Percentiles rank a stretch among this genome's conserved stretches.
Conservation (phyloP, 2,329 filamentous ascomycete genomes). For the Pseudogymnoascus sp. region DNA sequence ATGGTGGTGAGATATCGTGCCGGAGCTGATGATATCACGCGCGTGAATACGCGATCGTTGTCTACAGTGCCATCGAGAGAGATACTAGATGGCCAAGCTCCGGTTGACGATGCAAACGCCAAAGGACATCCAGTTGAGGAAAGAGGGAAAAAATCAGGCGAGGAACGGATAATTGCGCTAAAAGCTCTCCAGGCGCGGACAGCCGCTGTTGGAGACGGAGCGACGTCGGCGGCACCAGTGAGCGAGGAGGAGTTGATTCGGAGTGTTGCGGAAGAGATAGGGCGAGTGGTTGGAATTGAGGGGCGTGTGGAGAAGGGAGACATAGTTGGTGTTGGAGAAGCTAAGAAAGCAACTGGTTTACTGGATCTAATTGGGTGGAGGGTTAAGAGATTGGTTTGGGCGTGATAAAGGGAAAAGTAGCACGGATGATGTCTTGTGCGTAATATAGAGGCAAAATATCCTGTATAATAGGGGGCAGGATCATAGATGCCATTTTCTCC, state of each 20-base stretch:
- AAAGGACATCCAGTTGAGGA: background rate
- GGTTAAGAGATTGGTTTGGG: slow-evolving; percentile 90
- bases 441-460: background rate
- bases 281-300: slow-evolving; percentile 47
- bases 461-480: background rate
- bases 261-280: slow-evolving; percentile 68
- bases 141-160: slow-evolving; percentile 17
- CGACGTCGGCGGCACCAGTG: slow-evolving; percentile 14
- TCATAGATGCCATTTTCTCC: background rate
- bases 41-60: slow-evolving; percentile 80
- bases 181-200: slow-evolving; percentile 46
- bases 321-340: slow-evolving; percentile 78
- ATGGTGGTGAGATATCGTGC: slow-evolving; percentile 73
- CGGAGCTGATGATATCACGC: slow-evolving; percentile 61
- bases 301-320: slow-evolving; percentile 50
- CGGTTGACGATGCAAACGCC: background rate
- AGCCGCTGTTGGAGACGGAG: slow-evolving; percentile 29
- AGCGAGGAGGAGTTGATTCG: slow-evolving; percentile 44
- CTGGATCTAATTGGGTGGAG: slow-evolving; percentile 83
- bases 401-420: slow-evolving; percentile 15
- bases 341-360: slow-evolving; percentile 77
- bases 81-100: slow-evolving; percentile 16
- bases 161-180: slow-evolving; percentile 42
- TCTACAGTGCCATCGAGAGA: slow-evolving; percentile 40
- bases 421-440: background rate